Conservation (phyloP, 768 basidiomycete species). For the Boletus subcaerulescens region DNA sequence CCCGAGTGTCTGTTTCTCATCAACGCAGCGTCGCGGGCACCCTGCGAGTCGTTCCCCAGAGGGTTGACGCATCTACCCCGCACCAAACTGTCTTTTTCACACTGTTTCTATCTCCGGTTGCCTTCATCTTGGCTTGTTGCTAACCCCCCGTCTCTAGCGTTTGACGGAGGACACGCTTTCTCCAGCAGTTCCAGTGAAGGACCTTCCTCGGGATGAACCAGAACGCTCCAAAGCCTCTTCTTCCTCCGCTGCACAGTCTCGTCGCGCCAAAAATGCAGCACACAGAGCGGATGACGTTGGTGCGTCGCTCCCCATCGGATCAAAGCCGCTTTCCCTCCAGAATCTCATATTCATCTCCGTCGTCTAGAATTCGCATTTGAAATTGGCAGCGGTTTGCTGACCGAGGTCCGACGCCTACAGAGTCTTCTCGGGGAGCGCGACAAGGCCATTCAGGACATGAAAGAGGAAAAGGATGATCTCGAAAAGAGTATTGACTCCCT, state of each 20-base stretch:
- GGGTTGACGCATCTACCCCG: background rate
- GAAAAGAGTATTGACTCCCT: conserved; percentile 77
- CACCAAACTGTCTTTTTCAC: background rate
- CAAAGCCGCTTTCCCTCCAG: background rate
- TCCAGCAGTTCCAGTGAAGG: conserved; percentile 42
- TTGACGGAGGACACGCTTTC: conserved; percentile 48
- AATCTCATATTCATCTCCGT: conserved; percentile 17
- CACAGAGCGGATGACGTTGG: conserved; percentile 89
- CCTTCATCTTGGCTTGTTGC: background rate
- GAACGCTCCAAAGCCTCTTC: conserved; percentile 57
- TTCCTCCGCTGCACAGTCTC: conserved; percentile 79
- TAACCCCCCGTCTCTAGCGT: conserved; percentile 33
- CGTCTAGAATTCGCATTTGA: conserved; percentile 92
- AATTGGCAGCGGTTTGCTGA: conserved; percentile 89
- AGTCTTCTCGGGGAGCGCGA: conserved; percentile 89
- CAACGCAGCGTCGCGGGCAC: background rate
- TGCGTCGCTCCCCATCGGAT: conserved; percentile 39
- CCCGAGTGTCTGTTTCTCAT: background rate
- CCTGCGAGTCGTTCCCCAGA: too few species aligned
- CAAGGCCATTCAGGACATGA: conserved; percentile 87
- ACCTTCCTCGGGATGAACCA: conserved; percentile 61
- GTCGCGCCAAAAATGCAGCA: conserved; percentile 88
- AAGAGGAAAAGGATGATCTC: conserved; percentile 88
- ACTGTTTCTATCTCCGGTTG: background rate
- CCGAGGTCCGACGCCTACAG: conserved; percentile 89